Evolutionary conservation across 202 grass and related monocot species (phyloP).

Genomic region (Hordeum pubiflorum): DNA sequence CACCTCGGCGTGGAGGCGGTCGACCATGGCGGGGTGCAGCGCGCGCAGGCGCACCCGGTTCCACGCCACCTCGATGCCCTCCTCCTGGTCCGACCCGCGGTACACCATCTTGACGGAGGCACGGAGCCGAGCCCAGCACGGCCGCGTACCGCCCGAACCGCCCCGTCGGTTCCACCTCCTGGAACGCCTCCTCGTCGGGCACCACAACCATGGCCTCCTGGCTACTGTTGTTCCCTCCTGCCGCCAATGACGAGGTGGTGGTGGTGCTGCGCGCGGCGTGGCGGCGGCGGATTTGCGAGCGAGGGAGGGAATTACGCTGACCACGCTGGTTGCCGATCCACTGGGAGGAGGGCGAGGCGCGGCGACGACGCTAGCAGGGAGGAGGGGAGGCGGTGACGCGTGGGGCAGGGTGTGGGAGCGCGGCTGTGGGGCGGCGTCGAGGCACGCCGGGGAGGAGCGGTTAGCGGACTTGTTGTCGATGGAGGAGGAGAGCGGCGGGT

Average conservation of each 20-base stretch:
- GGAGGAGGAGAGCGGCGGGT: too few relatives aligned
- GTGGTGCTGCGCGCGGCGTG: background rate
- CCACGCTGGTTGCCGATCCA: too few relatives aligned
- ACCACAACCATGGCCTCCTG: constrained; percentile 17
- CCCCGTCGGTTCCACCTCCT: constrained; percentile 81
- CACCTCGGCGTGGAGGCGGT: constrained; percentile 76
- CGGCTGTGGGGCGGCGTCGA: too few relatives aligned
- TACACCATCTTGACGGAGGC: constrained; percentile 98
- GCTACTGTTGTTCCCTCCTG: background rate
- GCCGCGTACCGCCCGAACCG: constrained; percentile 79
- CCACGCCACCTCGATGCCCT: constrained; percentile 98
- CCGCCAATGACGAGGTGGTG: background rate
- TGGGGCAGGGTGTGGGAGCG: too few relatives aligned
- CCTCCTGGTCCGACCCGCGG: constrained; percentile 92
- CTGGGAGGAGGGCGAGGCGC: too few relatives aligned
- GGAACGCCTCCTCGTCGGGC: constrained; percentile 77
- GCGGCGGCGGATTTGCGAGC: background rate
- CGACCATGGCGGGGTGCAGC: constrained; percentile 59
- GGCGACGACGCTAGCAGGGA: too few relatives aligned
- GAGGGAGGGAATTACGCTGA: too few relatives aligned
- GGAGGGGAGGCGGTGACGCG: too few relatives aligned
- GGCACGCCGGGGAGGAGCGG: too few relatives aligned
- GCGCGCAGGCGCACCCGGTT: constrained; percentile 74
- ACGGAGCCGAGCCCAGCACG: constrained; percentile 84
- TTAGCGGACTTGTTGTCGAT: too few relatives aligned